Percentiles rank a stretch among this genome's conserved stretches.
phyloP scores from a whole-genome alignment of 2,329 filamentous ascomycete species.

The Penicillium sp. region DNA sequence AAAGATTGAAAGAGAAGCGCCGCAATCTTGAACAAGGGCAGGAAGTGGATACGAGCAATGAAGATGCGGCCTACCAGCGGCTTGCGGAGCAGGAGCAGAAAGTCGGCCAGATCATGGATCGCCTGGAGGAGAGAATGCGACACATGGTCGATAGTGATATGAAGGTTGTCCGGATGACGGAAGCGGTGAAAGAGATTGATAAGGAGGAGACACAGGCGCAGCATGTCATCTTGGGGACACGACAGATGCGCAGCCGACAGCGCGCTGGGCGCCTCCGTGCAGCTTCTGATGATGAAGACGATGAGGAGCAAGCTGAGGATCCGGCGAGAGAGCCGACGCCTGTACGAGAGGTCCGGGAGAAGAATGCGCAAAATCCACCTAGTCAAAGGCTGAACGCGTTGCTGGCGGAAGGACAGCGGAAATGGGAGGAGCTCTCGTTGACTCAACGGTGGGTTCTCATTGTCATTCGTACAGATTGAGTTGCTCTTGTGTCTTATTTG shows the following conservation, averaged over 20 bases:
- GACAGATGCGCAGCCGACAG: constrained; percentile 24
- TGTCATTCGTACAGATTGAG: constrained; percentile 19
- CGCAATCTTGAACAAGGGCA: constrained; percentile 4
- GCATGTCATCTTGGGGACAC: constrained; percentile 26
- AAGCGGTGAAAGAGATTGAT: constrained; percentile 41
- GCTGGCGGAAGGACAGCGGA: constrained; percentile 26
- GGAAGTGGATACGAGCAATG: constrained; percentile 20
- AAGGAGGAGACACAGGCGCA: constrained; percentile 30
- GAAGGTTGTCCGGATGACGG: constrained; percentile 41
- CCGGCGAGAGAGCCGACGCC: constrained; percentile 36
- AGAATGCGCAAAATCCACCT: constrained; percentile 25
- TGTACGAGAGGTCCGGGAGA: constrained; percentile 33
- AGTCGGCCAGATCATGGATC: constrained; percentile 48
- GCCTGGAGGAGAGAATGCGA: constrained; percentile 54
- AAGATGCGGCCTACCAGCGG: constrained; percentile 29
- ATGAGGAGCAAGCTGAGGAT: constrained; percentile 36
- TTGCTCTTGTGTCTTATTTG: constrained; percentile 3
- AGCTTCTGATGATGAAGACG: constrained; percentile 27
- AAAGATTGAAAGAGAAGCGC: constrained; percentile 31
- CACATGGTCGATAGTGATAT: constrained; percentile 52
- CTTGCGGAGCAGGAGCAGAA: constrained; percentile 40
- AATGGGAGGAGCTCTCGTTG: constrained; percentile 37
- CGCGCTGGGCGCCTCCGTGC: constrained; percentile 12
- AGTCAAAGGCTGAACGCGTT: constrained; percentile 33
- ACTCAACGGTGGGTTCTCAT: constrained; percentile 33